Evolutionary conservation across 331 rosid genomes (phyloP).

Genomic region (Malus hybrid): DNA sequence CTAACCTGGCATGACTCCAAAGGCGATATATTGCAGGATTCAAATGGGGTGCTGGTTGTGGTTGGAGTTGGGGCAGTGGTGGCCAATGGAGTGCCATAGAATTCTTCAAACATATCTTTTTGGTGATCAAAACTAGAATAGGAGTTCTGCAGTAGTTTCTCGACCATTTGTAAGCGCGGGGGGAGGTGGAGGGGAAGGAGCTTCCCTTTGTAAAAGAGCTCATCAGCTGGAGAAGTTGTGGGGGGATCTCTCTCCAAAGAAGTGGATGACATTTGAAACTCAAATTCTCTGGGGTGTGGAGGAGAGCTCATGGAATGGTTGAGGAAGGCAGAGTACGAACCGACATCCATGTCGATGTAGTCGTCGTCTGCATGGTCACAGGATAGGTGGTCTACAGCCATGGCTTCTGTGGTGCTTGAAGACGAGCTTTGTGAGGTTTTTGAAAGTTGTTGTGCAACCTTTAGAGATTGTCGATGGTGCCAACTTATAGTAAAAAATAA

Average conservation of each 20-base stretch:
- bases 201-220: slow-evolving; percentile 97
- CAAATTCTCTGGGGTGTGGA: slow-evolving; percentile 70
- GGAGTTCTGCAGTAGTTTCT: slow-evolving; percentile 62
- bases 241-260: slow-evolving; percentile 42
- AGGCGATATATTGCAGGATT: slow-evolving; percentile 84
- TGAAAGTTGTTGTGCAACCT: slow-evolving; percentile 32
- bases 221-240: slow-evolving; percentile 93
- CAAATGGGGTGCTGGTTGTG: slow-evolving; percentile 57
- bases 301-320: slow-evolving; percentile 38
- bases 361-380: slow-evolving; percentile 71
- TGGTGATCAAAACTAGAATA: slow-evolving; percentile 8
- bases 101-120: slow-evolving; percentile 46
- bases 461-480: slow-evolving; percentile 25
- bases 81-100: slow-evolving; percentile 68
- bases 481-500: background rate
- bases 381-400: slow-evolving; percentile 47
- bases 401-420: slow-evolving; percentile 15
- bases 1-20: slow-evolving; percentile 73
- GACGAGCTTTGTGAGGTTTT: slow-evolving; percentile 27
- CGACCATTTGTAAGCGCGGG: slow-evolving; percentile 82
- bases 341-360: slow-evolving; percentile 86
- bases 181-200: slow-evolving; percentile 99
- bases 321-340: slow-evolving; percentile 51
- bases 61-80: slow-evolving; percentile 65
- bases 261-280: slow-evolving; percentile 84